Evolutionary conservation across 768 basidiomycete species (phyloP), one percentile per base, ranked within the genome.

Genomic region (Mycena indigotica): DNA sequence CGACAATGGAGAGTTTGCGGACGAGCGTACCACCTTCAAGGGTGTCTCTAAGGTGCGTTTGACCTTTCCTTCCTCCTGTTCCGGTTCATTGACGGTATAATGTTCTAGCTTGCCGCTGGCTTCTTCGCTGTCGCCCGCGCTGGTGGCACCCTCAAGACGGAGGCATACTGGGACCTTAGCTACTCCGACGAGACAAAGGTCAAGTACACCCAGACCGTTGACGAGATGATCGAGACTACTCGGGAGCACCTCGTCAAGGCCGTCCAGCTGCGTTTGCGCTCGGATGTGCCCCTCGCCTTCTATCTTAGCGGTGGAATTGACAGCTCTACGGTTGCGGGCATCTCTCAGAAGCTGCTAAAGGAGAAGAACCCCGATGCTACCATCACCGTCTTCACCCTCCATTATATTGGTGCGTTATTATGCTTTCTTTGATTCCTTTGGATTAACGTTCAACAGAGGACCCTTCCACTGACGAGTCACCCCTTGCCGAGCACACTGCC

Each of bases 301-400:
- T 65, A 62, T 28, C 58, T 65, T 30, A 65, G 64, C 35, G 64
- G 64, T 12, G 64, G 64, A 15, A 63, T 65, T 30, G 64, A 65
- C 24, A 63, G 61, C 40, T 56, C 64, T 6, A 45, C 55, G 1
- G 53, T 64, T 8, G 60, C 60, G 21, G 63, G 63, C 1, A 64
- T 61, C 24, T 61, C 60, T 10, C 46, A 52, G 17, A 26, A 61
- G 39, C 45, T 64, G 12, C 29, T 64, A 1, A 25, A 39, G 15
- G 50, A 65, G n/a, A 48, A 53, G 19, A 46, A 63, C 41, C 53
- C 63, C 0, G 23, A 57, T 38, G 59, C 63, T 1, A 61, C 35
- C n/a, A 5, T 64, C 15, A 53, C 60, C 5, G 21, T 59, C 1
- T 61, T 58, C 56, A 64, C 63, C 3, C 16, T 60, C 23, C 52